Base-by-base conservation (phyloP, 768 basidiomycete genomes). In the Boletales sp. region DNA sequence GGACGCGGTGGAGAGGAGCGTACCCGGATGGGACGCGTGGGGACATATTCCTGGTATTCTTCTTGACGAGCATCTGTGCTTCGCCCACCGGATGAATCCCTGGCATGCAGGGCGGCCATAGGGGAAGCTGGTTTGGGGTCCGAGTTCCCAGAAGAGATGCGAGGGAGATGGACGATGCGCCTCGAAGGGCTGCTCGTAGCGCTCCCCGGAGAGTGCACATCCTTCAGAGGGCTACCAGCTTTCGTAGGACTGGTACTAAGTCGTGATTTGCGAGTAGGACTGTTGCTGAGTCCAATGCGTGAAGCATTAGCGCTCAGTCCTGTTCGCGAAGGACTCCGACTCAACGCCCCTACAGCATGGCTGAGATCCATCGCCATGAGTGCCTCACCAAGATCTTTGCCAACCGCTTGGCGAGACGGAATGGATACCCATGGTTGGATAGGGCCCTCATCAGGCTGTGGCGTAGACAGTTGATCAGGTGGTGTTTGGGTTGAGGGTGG, bases 1-100 rank as follows among this genome's bases (percentile, higher is more conserved):
- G 84, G 79, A 8, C 83, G 76, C 17, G 68, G 51, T 2, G 68
- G 47, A 44, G 64, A 66, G 21, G 67, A 54, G 17, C 74, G 66
- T 14, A 73, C 58, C 14, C 67, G 57, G 11, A 70, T 60, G 0
- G 63, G 62, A 44, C 60, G 57, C 0, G 58, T 54, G 8, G 42
- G 41, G 6, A 44, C 5, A 30, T 44, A 48, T 11, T 41, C 60
- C 0, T 42, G 28, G 0, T 40, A 15, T 2, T 50, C 59, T 7
- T 53, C 57, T 47, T 31, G 50, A 37, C 25, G 41, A 18, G 3
- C 11, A 11, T 50, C 49, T 5, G 25, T 28, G 7, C 25, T 28
- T 18, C 40, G 48, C 30, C 36, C 48, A 25, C 21, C 39, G 2
- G 49, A 47, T 10, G 14, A 30, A 31, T 54, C 42, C 21, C 40